Evolutionary conservation across 345 rosid genomes (phyloP).

Genomic region (Turritis glabra): DNA sequence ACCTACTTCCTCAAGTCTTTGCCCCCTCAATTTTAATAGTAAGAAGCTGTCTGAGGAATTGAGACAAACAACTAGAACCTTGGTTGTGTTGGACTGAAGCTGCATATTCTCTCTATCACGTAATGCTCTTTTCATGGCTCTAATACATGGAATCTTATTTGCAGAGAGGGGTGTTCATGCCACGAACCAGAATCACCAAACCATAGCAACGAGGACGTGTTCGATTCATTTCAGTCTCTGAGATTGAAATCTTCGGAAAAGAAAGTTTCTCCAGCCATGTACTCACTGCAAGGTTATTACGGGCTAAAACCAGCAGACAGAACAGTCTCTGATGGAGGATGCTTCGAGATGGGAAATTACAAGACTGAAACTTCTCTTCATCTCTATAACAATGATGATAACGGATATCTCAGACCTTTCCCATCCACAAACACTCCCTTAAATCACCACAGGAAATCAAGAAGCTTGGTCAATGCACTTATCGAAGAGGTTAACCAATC

Average conservation of each 20-base stretch:
- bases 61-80: neutral
- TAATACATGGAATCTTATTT: conserved; percentile 28
- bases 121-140: neutral
- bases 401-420: conserved; percentile 38
- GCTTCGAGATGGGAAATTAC: conserved; percentile 45
- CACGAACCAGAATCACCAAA: conserved; percentile 37
- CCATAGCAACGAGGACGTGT: conserved; percentile 29
- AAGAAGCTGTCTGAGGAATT: neutral
- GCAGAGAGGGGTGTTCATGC: conserved; percentile 51
- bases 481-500: conserved; percentile 51
- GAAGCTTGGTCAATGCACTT: conserved; percentile 56
- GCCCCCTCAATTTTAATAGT: too few relatives aligned
- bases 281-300: conserved; percentile 72
- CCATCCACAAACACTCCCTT: conserved; percentile 42
- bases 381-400: conserved; percentile 34
- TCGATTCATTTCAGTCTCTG: conserved; percentile 69
- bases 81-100: conserved; percentile 8
- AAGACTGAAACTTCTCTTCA: conserved; percentile 39
- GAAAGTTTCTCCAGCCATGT: conserved; percentile 68
- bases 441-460: conserved; percentile 55
- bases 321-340: conserved; percentile 40
- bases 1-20: conserved; percentile 5
- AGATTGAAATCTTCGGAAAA: conserved; percentile 48
- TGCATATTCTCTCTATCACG: conserved; percentile 1
- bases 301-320: conserved; percentile 56